Evolutionary conservation across 352 stramenopile species (phyloP), one percentile per base, ranked within the genome.

Genomic region (Pythium scleroteichum): DNA sequence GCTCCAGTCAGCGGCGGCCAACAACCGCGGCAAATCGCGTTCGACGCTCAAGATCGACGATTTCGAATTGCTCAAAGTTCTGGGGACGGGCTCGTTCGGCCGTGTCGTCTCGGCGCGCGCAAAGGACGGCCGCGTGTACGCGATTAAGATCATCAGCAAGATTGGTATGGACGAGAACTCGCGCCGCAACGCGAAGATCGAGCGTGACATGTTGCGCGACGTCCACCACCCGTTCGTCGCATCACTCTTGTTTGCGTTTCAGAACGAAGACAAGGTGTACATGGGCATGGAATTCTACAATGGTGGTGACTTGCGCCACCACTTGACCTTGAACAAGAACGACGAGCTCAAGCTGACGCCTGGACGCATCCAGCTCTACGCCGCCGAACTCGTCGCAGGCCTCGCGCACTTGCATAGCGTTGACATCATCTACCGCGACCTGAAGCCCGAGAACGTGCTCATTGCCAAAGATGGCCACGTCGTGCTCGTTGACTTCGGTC

Each of bases 221-320:
- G 87, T 99, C 20, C 86, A 94, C 45, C 96, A 99, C 69, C 95
- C 96, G 32, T 99, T 99, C 62, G 96, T 99, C 29, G 96, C 97
- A 47, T 98, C 96, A 66, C 70, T 99, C 32, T 81, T 98, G 45
- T 99, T 98, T 75, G 95, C 96, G 1, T 99, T 99, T 73, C 96
- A 99, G 81, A 98, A 97, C 58, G 78, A 97, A 72, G 95, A 98
- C 74, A 99, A 99, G 68, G 79, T 99, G 44, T 99, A 99, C 78
- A 90, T 99, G 60, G 97, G 98, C 19, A 96, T 99, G 74, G 96
- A 99, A 75, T 99, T 99, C 68, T 98, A 97, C 80, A 96, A 97
- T 45, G 97, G 97, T 33, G 97, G 97, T 16, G 97, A 99, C 66
- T 69, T 99, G 61, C 82, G 84, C 2, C 83, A 94, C 39, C 85